Evolutionary conservation across 2,329 filamentous ascomycete genomes (phyloP).

Genomic region (Decorospora gaudefroyi): DNA sequence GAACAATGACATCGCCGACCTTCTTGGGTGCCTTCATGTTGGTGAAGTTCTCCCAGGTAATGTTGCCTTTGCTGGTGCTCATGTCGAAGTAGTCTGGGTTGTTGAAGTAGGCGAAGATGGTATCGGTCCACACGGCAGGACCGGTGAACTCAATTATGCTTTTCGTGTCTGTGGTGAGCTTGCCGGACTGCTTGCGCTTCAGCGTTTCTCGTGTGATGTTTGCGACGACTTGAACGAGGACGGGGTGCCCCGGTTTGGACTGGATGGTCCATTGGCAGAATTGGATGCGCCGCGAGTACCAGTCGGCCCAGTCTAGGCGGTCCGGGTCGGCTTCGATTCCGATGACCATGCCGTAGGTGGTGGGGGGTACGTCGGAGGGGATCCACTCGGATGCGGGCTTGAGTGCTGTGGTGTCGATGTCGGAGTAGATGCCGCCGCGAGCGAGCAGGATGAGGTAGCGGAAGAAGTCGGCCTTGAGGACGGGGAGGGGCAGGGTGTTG

Average conservation of each 20-base stretch:
- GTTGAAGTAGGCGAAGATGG: slow-evolving; percentile 91
- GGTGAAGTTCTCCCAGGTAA: slow-evolving; percentile 88
- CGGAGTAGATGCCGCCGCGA: slow-evolving; percentile 75
- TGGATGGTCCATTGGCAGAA: slow-evolving; percentile 99
- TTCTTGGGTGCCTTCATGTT: slow-evolving; percentile 81
- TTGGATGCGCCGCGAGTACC: slow-evolving; percentile 95
- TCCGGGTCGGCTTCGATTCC: slow-evolving; percentile 97
- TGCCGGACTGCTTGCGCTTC: slow-evolving; percentile 68
- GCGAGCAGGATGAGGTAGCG: slow-evolving; percentile 73
- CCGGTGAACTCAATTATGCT: slow-evolving; percentile 93
- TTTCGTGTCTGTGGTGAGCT: slow-evolving; percentile 68
- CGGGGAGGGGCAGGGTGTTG: slow-evolving; percentile 53
- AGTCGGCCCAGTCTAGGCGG: slow-evolving; percentile 86
- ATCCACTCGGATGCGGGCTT: slow-evolving; percentile 87
- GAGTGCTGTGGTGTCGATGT: slow-evolving; percentile 86
- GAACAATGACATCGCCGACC: slow-evolving; percentile 87
- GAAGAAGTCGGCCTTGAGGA: slow-evolving; percentile 68
- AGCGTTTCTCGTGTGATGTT: slow-evolving; percentile 84
- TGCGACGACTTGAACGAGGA: slow-evolving; percentile 83
- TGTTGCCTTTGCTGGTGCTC: slow-evolving; percentile 68
- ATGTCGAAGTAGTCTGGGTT: slow-evolving; percentile 86
- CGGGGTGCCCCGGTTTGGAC: slow-evolving; percentile 88
- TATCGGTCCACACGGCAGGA: slow-evolving; percentile 92
- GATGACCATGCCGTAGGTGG: slow-evolving; percentile 81
- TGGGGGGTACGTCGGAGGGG: slow-evolving; percentile 73